phyloP scores from a whole-genome alignment of 164 flowering plant species.

The Dillenia turbinata region DNA sequence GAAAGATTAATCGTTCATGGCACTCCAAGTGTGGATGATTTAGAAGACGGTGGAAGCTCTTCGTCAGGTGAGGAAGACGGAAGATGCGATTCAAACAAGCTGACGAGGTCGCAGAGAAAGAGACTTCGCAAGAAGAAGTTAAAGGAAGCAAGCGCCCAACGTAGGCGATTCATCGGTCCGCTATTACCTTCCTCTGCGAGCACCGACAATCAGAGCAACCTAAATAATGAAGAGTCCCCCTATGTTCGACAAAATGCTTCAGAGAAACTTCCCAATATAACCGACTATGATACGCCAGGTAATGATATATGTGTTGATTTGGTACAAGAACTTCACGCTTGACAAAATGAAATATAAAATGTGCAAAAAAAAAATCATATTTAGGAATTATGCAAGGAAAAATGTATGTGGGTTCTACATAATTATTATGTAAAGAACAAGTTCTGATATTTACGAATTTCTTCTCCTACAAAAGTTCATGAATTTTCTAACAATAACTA shows the following conservation, averaged over 20 bases:
- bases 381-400: too few relatives aligned
- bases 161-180: conserved; percentile 48
- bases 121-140: conserved; percentile 48
- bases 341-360: too few relatives aligned
- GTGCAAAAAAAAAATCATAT: too few relatives aligned
- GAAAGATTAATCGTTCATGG: neutral
- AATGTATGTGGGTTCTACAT: too few relatives aligned
- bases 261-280: neutral
- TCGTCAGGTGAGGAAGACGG: conserved; percentile 14
- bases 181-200: conserved; percentile 22
- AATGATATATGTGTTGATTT: neutral
- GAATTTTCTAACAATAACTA: too few relatives aligned
- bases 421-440: too few relatives aligned
- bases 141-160: conserved; percentile 30
- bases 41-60: conserved; percentile 12
- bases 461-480: too few relatives aligned
- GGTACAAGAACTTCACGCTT: too few relatives aligned
- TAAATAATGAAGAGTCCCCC: conserved; percentile 6
- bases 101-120: conserved; percentile 60
- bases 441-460: too few relatives aligned
- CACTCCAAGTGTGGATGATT: conserved; percentile 12
- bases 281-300: conserved; percentile 15
- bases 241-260: conserved; percentile 29
- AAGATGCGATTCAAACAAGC: conserved; percentile 20
- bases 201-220: neutral